Conservation (phyloP, 495 filamentous ascomycete genomes). For the Aspergillus ostianus region DNA sequence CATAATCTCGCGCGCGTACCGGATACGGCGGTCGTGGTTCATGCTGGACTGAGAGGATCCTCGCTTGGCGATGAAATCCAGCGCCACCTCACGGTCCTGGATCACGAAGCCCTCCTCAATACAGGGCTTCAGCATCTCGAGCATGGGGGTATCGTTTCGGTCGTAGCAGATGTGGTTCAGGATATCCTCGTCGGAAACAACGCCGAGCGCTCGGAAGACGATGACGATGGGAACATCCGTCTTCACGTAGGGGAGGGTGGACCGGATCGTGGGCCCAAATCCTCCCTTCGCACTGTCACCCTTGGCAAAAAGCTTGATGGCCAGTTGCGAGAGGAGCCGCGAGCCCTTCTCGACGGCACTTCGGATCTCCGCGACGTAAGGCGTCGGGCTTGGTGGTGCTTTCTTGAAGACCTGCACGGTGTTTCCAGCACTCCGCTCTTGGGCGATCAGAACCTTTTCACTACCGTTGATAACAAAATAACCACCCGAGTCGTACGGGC, state of each 20-base stretch:
- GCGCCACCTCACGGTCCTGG: conserved; percentile 90
- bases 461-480: conserved; percentile 99
- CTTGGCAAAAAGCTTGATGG: conserved; percentile 83
- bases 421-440: conserved; percentile 95
- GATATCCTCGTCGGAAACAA: conserved; percentile 98
- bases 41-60: conserved; percentile 66
- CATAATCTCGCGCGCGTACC: conserved; percentile 88
- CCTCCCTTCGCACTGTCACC: conserved; percentile 73
- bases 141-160: conserved; percentile 89
- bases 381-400: conserved; percentile 77
- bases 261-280: conserved; percentile 83
- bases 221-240: conserved; percentile 89
- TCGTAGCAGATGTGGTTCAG: conserved; percentile 97
- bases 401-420: conserved; percentile 99
- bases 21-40: conserved; percentile 81
- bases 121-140: conserved; percentile 95
- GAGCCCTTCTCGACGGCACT: conserved; percentile 96
- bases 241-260: conserved; percentile 89
- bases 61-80: conserved; percentile 95
- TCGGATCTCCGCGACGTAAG: conserved; percentile 92
- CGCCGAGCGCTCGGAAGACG: conserved; percentile 91
- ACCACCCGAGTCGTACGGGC: conserved; percentile 94
- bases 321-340: conserved; percentile 83
- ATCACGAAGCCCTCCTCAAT: conserved; percentile 96
- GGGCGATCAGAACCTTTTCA: conserved; percentile 97